A percentile compares a stretch with the other conserved stretches of the same genome.
Conservation (phyloP, 192 early-diverging fungal species). For the Coemansia sp. region DNA sequence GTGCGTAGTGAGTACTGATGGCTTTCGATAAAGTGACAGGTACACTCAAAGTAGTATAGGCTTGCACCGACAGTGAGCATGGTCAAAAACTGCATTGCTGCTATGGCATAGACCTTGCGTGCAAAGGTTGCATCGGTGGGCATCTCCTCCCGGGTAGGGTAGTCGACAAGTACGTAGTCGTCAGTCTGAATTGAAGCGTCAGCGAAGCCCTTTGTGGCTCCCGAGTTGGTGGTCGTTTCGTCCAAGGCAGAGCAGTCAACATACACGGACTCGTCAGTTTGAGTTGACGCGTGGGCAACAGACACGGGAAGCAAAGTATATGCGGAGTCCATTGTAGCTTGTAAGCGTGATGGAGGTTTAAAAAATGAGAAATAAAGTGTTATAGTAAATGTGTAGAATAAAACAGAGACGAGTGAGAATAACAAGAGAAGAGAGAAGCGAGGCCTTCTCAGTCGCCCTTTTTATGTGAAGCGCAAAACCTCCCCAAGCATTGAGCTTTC, state of each 20-base stretch:
- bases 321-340: neutral
- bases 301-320: neutral
- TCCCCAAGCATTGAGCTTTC: no score
- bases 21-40: slow-evolving; percentile 11
- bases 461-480: neutral
- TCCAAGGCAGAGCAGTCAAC: neutral
- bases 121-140: neutral
- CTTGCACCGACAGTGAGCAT: slow-evolving; percentile 7
- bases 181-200: neutral
- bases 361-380: neutral
- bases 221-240: no score
- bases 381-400: neutral
- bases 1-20: slow-evolving; percentile 4
- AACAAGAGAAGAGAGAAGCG: neutral
- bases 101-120: slow-evolving; percentile 12
- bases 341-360: neutral
- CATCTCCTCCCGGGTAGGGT: neutral
- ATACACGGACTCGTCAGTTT: neutral
- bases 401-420: neutral
- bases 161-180: slow-evolving; percentile 1
- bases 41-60: slow-evolving; percentile 12
- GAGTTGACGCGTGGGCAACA: neutral
- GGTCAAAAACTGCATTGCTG: neutral
- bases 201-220: neutral
- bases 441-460: neutral